Evolutionary conservation across 2,329 filamentous ascomycete species (phyloP).

Genomic region (Monosporascus sp.): DNA sequence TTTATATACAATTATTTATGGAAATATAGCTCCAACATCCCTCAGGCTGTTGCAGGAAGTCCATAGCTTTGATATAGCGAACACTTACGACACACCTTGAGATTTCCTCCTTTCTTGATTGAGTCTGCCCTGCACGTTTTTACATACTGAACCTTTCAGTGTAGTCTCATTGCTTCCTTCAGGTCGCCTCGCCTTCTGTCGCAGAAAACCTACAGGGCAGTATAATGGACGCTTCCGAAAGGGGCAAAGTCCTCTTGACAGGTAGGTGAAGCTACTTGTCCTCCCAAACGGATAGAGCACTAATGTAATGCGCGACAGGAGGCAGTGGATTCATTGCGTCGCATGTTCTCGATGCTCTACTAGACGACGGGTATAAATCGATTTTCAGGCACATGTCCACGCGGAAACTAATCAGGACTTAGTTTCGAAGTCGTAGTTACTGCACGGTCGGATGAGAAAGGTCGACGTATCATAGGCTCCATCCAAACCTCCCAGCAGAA

Average conservation of each 20-base stretch:
- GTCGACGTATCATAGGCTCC: conserved; percentile 35
- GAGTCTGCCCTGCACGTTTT: too few relatives aligned
- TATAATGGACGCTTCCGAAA: background rate
- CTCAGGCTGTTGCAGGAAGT: too few relatives aligned
- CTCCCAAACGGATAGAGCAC: too few relatives aligned
- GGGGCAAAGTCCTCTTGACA: conserved; percentile 22
- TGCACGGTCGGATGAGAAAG: conserved; percentile 43
- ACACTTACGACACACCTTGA: too few relatives aligned
- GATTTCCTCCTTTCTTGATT: too few relatives aligned
- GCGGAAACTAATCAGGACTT: conserved; percentile 30
- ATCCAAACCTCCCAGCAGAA: conserved; percentile 37
- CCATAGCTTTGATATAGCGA: too few relatives aligned
- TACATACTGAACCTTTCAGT: too few relatives aligned
- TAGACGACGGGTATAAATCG: conserved; percentile 34
- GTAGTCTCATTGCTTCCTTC: too few relatives aligned
- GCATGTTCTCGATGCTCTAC: conserved; percentile 43
- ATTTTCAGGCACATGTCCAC: conserved; percentile 24
- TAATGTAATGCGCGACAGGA: conserved; percentile 26
- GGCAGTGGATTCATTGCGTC: conserved; percentile 51
- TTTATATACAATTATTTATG: too few relatives aligned
- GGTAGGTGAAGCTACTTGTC: conserved; percentile 11
- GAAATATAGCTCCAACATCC: too few relatives aligned
- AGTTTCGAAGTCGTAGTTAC: conserved; percentile 41
- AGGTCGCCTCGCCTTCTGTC: too few relatives aligned
- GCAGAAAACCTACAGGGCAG: too few relatives aligned